Evolutionary conservation across 2,329 filamentous ascomycete species (phyloP).

Genomic region (Paecilomyces niveus): DNA sequence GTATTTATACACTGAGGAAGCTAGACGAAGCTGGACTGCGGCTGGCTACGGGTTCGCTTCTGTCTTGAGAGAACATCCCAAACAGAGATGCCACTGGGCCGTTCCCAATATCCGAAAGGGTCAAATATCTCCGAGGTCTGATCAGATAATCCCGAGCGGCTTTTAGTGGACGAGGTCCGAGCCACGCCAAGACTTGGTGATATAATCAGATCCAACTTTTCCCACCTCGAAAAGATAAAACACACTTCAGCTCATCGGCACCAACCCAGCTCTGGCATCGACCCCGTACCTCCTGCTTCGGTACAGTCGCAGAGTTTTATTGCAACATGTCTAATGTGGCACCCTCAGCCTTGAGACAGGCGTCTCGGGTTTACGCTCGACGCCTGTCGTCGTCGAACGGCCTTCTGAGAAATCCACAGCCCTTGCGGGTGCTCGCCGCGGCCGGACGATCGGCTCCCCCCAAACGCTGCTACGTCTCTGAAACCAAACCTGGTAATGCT

Average conservation of each 20-base stretch:
- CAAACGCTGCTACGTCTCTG: slow-evolving; percentile 70
- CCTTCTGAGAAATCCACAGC: slow-evolving; percentile 32
- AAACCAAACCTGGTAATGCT: slow-evolving; percentile 61
- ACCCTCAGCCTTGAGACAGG: slow-evolving; percentile 67
- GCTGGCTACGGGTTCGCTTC: no score
- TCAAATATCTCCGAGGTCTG: background rate
- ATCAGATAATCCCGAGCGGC: slow-evolving; percentile 17
- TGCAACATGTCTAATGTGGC: slow-evolving; percentile 56
- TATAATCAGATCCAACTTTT: slow-evolving; percentile 20
- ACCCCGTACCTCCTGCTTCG: slow-evolving; percentile 15
- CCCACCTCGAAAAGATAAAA: slow-evolving; percentile 6
- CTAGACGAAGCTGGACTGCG: no score
- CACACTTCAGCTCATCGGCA: background rate
- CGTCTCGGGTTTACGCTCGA: slow-evolving; percentile 53
- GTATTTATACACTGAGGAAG: no score
- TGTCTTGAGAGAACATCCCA: no score
- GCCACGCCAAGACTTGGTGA: slow-evolving; percentile 12
- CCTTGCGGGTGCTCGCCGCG: slow-evolving; percentile 32
- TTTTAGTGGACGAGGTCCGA: slow-evolving; percentile 7
- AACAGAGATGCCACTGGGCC: no score
- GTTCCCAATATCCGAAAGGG: background rate
- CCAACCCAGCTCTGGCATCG: slow-evolving; percentile 11
- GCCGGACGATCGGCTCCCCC: slow-evolving; percentile 17
- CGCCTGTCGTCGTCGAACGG: slow-evolving; percentile 38
- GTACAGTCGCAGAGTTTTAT: slow-evolving; percentile 13